phyloP scores from a whole-genome alignment of 345 rosid species.

The Balakata baccata region DNA sequence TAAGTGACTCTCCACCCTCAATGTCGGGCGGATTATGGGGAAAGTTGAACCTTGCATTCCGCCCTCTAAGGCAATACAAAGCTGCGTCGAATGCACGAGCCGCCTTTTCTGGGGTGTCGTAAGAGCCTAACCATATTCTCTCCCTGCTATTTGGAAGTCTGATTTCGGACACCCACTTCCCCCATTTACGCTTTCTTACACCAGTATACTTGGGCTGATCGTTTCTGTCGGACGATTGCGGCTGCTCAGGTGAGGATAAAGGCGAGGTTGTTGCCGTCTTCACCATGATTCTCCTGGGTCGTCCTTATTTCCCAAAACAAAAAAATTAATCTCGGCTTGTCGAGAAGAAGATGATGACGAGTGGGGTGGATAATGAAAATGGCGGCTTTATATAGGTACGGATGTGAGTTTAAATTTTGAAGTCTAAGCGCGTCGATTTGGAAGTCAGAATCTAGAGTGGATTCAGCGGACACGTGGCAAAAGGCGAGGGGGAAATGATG shows the following conservation, averaged over 20 bases:
- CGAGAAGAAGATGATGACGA: background rate
- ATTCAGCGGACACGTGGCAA: conserved; percentile 12
- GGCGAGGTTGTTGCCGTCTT: conserved; percentile 9
- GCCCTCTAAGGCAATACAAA: conserved; percentile 62
- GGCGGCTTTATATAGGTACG: conserved; percentile 26
- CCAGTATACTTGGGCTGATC: conserved; percentile 62
- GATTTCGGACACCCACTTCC: conserved; percentile 91
- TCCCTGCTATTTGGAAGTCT: conserved; percentile 88
- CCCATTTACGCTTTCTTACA: conserved; percentile 88
- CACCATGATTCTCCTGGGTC: conserved; percentile 5
- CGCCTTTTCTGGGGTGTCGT: conserved; percentile 67
- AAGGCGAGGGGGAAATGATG: background rate
- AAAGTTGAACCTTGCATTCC: conserved; percentile 60
- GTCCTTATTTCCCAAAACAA: too few relatives aligned
- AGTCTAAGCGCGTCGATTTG: conserved; percentile 28
- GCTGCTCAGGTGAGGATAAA: conserved; percentile 6
- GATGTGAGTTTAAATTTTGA: background rate
- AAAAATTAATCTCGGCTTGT: background rate
- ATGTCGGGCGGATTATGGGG: conserved; percentile 57
- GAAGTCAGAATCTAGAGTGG: background rate
- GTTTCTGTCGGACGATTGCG: conserved; percentile 10
- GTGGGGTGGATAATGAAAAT: background rate
- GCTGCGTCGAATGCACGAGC: conserved; percentile 97
- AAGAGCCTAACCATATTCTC: conserved; percentile 88
- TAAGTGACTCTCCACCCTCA: conserved; percentile 38